phyloP scores from a whole-genome alignment of 2,329 filamentous ascomycete genomes.

The Periconia digitata region DNA sequence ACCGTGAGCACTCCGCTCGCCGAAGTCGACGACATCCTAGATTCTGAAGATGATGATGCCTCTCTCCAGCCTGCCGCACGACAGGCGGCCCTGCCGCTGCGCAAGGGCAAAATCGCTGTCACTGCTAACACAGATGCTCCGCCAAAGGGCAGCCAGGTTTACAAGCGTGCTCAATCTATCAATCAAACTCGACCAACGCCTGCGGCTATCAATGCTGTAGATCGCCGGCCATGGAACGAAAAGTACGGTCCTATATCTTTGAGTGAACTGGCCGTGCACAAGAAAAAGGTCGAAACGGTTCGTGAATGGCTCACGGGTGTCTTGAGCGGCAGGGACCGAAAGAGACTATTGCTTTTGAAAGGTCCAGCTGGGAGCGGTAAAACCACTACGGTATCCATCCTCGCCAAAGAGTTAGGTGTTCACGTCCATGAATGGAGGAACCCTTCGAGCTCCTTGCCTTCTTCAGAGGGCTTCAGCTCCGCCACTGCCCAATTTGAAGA shows the following conservation, averaged over 20 bases:
- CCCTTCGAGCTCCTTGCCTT: conserved; percentile 64
- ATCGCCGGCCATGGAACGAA: conserved; percentile 82
- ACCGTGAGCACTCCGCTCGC: conserved; percentile 21
- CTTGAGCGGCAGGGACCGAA: conserved; percentile 59
- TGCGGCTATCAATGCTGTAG: conserved; percentile 39
- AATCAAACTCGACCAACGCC: conserved; percentile 22
- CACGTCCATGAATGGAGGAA: conserved; percentile 91
- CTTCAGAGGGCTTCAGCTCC: conserved; percentile 66
- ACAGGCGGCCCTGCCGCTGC: conserved; percentile 28
- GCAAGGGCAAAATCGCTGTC: conserved; percentile 29
- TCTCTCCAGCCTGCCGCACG: conserved; percentile 11
- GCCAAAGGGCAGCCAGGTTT: conserved; percentile 47
- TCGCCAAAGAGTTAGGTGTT: conserved; percentile 75
- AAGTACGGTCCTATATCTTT: conserved; percentile 74
- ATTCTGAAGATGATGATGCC: conserved; percentile 38
- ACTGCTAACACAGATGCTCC: conserved; percentile 17
- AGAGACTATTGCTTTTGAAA: conserved; percentile 81
- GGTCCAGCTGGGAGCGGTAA: conserved; percentile 91
- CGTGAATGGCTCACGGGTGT: conserved; percentile 78
- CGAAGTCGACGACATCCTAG: conserved; percentile 41
- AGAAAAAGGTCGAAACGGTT: conserved; percentile 89
- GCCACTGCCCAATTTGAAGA: conserved; percentile 85
- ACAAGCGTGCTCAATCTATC: conserved; percentile 43
- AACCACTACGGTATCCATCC: conserved; percentile 78
- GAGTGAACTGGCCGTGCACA: conserved; percentile 89